Evolutionary conservation across 2,329 filamentous ascomycete species (phyloP).

Genomic region (Herpomyces periplanetae): DNA sequence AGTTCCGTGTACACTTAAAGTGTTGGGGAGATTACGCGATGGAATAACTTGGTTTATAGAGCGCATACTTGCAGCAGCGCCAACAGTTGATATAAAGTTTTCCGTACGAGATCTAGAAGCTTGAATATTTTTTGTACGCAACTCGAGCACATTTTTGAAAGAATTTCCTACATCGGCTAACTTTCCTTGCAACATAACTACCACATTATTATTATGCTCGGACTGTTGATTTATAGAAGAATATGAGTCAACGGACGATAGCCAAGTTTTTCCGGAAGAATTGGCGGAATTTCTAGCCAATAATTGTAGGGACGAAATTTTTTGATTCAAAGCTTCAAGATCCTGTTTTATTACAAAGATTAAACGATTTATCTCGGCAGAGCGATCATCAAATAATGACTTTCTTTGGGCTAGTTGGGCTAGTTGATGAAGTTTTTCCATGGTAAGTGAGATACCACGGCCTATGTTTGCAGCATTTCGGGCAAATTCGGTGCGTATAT

Average conservation of each 20-base stretch:
- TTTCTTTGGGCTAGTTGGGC: conserved; percentile 81
- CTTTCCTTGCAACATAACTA: conserved; percentile 59
- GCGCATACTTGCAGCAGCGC: conserved; percentile 31
- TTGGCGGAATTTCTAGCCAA: conserved; percentile 19
- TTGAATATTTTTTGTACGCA: conserved; percentile 89
- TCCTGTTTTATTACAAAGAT: conserved; percentile 97
- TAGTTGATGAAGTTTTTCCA: conserved; percentile 73
- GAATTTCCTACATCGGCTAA: conserved; percentile 67
- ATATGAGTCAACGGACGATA: no score
- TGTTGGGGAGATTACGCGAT: no score
- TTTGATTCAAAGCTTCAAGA: conserved; percentile 41
- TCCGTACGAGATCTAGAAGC: conserved; percentile 66
- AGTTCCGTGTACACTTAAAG: conserved; percentile 20
- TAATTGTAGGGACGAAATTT: conserved; percentile 44
- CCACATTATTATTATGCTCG: conserved; percentile 91
- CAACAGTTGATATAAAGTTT: conserved; percentile 75
- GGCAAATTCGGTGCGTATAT: conserved; percentile 66
- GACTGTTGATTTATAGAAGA: conserved; percentile 56
- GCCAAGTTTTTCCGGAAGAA: no score
- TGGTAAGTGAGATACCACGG: conserved; percentile 55
- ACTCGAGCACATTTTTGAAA: conserved; percentile 89
- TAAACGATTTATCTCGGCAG: conserved; percentile 82
- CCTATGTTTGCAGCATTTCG: conserved; percentile 67
- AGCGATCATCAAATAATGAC: conserved; percentile 81
- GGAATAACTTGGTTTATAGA: no score